Evolutionary conservation across 1,284 basidiomycete genomes (phyloP).

Genomic region (Ganoderma lingzhi): DNA sequence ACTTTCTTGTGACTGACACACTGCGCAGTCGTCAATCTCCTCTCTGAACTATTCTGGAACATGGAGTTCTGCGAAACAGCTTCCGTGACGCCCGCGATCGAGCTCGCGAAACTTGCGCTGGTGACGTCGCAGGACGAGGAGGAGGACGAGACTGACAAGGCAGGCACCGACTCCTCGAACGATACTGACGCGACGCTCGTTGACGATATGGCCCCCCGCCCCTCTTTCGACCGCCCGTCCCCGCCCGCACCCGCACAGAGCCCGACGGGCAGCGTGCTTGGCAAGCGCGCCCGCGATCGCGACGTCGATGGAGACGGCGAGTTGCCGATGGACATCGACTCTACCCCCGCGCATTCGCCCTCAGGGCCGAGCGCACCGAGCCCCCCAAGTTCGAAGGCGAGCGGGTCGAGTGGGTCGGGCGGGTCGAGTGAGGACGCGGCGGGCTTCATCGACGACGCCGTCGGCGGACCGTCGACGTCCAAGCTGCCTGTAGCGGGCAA

Average conservation of each 20-base stretch:
- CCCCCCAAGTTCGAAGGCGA: slow-evolving; percentile 2
- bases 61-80: slow-evolving; percentile 73
- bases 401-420: slow-evolving; percentile 6
- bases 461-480: slow-evolving; percentile 53
- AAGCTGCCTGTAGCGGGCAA: slow-evolving; percentile 36
- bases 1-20: slow-evolving; percentile 12
- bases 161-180: slow-evolving; percentile 80
- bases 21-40: slow-evolving; percentile 74
- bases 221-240: slow-evolving; percentile 36
- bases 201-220: slow-evolving; percentile 64
- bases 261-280: slow-evolving; percentile 65
- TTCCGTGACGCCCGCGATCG: slow-evolving; percentile 84
- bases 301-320: slow-evolving; percentile 47
- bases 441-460: slow-evolving; percentile 48
- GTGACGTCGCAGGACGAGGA: slow-evolving; percentile 92
- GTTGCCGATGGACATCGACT: slow-evolving; percentile 46
- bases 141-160: slow-evolving; percentile 75
- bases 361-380: slow-evolving; percentile 13
- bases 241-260: slow-evolving; percentile 35
- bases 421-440: slow-evolving; percentile 29
- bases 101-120: slow-evolving; percentile 92
- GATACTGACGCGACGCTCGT: slow-evolving; percentile 87
- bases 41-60: slow-evolving; percentile 82
- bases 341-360: slow-evolving; percentile 24
- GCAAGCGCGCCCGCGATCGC: slow-evolving; percentile 69